Evolutionary conservation across 1,284 basidiomycete genomes (phyloP), one percentile per base, ranked within the genome.

Genomic region (Leccinum griseonigrum): DNA sequence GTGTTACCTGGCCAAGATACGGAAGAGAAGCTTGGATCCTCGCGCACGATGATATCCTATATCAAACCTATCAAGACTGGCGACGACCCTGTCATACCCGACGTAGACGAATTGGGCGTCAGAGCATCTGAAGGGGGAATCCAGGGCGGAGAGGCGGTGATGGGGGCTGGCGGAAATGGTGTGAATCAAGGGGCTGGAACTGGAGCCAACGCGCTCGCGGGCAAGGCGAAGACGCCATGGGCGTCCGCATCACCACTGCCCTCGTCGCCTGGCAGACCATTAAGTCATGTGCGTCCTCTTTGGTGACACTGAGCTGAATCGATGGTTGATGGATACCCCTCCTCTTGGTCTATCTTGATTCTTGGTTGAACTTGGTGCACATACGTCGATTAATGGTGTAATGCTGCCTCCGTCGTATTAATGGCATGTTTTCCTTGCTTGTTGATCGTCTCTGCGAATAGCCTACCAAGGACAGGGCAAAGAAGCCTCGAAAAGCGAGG

Each of bases 281-380:
- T 91, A 78, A 86, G 83, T 77, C 90, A 92, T 86, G 90, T 92
- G 84, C 87, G 90, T 92, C 83, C 82, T 79, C 83, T 85, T 81
- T 79, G 86, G 85, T 85, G 79, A 86, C 83, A 78, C 58, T 72
- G 58, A 68, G 66, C 54, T 70, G 54, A 64, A 71, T 64, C 61
- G 61, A 72, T 75, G 74, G 73, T 73, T 73, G 68, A 73, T 72
- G 71, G 72, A 64, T 60, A 29, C 53, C 36, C 40, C 11, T 43
- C 51, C 32, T 6, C 26, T 29, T 4, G 14, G 69, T 53, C 43
- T 48, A 69, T 53, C 43, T 48, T 65, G 51, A 26, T 28, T 16
- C 51, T 57, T 64, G 58, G 46, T 53, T 68, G 59, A 55, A 68
- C 59, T 58, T 61, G 68, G 61, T 68, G 70, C 71, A 62, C 68